Percentiles rank a stretch among this genome's conserved stretches.
Evolutionary conservation across 2,329 filamentous ascomycete species (phyloP).

Genomic region (Parasarocladium wereldwijsianum): DNA sequence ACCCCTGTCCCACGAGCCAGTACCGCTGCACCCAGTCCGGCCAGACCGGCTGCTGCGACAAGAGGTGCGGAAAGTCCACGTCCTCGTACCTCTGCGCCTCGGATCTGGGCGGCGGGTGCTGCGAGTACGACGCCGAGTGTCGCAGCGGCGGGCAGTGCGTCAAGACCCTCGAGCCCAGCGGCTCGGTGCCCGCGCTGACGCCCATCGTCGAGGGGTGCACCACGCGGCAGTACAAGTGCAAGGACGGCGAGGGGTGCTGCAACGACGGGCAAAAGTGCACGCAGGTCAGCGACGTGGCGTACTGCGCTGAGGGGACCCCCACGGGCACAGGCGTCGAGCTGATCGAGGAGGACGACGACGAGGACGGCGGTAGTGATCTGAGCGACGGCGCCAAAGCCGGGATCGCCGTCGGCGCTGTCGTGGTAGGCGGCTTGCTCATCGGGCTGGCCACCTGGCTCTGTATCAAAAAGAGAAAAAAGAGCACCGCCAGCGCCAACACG

Average conservation of each 20-base stretch:
- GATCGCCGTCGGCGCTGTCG: slow-evolving; percentile 37
- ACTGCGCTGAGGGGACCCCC: slow-evolving; percentile 22
- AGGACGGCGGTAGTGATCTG: slow-evolving; percentile 13
- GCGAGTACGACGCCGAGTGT: slow-evolving; percentile 29
- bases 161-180: slow-evolving; percentile 10
- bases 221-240: slow-evolving; percentile 27
- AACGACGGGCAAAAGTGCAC: slow-evolving; percentile 27
- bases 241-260: slow-evolving; percentile 35
- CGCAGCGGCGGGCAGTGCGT: slow-evolving; percentile 20
- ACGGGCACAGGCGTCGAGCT: slow-evolving; percentile 17
- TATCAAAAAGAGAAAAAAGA: slow-evolving; percentile 22
- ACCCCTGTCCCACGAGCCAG: slow-evolving; percentile 17
- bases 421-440: slow-evolving; percentile 26
- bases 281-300: slow-evolving; percentile 17
- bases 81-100: slow-evolving; percentile 29
- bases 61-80: slow-evolving; percentile 23
- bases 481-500: slow-evolving; percentile 6
- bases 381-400: slow-evolving; percentile 39
- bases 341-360: slow-evolving; percentile 12
- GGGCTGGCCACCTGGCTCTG: slow-evolving; percentile 32
- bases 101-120: slow-evolving; percentile 33
- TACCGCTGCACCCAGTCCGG: slow-evolving; percentile 19
- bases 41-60: slow-evolving; percentile 21
- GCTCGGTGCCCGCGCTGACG: slow-evolving; percentile 14
- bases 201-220: slow-evolving; percentile 27